Evolutionary conservation across 371 early-diverging fungal genomes (phyloP), one percentile per base, ranked within the genome.

Genomic region (Haplosporangium sp.): DNA sequence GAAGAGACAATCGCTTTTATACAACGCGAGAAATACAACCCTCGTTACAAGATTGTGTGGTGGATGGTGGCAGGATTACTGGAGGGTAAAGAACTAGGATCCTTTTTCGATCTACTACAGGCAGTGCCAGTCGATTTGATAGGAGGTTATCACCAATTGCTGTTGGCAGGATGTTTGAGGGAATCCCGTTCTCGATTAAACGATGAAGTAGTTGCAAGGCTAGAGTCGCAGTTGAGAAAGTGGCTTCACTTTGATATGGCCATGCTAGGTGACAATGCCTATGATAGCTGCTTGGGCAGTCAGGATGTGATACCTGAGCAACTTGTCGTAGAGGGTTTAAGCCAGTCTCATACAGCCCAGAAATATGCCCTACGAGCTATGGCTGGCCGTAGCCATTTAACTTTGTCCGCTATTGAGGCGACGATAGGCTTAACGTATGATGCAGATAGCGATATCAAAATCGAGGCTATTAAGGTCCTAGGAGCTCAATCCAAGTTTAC

Each of bases 41-140:
- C 73, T 38, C 63, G 40, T 19, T 73, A 63, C 35, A 68, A 73
- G 64, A 73, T 73, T 63, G 59, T 73, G 47, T 73, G 67, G 73
- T 73, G 67, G 73, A 67, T 73, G 67, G 68, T 73, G 39, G 72
- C 72, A 62, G 72, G 67, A 15, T 60, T 52, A 13, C 40, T 68
- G 20, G 55, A 61, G 20, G 61, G 42, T 39, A 42, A 61, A 44
- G 39, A 61, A 37, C 17, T 61, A 11, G 53, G 47, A n/a, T 52
- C 11, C 7, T 61, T 61, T 53, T 68, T 68, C 55, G 42, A 34
- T 13, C 61, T 68, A 27, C 53, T 68, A 8, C 68, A 68, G 61
- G 68, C 7, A 53, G 52, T 20, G 39, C 55, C 61, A 27, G 59
- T 58, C 20, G 68, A 68, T 53, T 68, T 68, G 55, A 68, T 68